Conservation (phyloP, 176 grass and related monocot genomes). For the Musa acuminata region DNA sequence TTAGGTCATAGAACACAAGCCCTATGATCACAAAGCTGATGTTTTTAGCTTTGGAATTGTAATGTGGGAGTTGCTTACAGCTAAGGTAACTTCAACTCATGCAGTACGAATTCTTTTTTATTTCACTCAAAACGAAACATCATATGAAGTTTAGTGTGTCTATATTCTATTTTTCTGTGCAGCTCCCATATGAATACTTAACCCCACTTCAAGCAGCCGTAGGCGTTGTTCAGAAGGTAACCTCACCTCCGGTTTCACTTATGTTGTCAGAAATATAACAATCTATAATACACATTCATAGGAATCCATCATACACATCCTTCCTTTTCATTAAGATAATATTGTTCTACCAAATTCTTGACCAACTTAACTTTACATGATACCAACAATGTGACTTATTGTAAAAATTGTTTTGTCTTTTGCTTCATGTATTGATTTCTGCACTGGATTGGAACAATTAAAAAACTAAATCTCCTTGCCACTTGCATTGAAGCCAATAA, state of each 20-base stretch:
- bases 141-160: not conserved
- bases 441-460: too few species aligned
- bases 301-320: too few species aligned
- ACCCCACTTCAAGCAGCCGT: constrained; percentile 36
- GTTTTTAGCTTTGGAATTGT: constrained; percentile 41
- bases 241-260: not conserved
- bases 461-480: too few species aligned
- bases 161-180: not conserved
- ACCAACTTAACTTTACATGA: too few species aligned
- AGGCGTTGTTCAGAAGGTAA: constrained; percentile 34
- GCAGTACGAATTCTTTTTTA: not conserved
- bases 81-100: constrained; percentile 17
- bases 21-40: constrained; percentile 39
- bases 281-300: too few species aligned
- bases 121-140: not conserved
- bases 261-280: too few species aligned
- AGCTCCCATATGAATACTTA: constrained; percentile 32
- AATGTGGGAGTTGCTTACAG: constrained; percentile 27
- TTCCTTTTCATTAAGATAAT: too few species aligned
- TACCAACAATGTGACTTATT: too few species aligned
- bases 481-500: too few species aligned
- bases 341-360: too few species aligned
- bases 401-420: too few species aligned
- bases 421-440: too few species aligned
- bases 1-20: constrained; percentile 41